phyloP scores from a whole-genome alignment of 257 asterid genomes.

The Perilla frutescens region DNA sequence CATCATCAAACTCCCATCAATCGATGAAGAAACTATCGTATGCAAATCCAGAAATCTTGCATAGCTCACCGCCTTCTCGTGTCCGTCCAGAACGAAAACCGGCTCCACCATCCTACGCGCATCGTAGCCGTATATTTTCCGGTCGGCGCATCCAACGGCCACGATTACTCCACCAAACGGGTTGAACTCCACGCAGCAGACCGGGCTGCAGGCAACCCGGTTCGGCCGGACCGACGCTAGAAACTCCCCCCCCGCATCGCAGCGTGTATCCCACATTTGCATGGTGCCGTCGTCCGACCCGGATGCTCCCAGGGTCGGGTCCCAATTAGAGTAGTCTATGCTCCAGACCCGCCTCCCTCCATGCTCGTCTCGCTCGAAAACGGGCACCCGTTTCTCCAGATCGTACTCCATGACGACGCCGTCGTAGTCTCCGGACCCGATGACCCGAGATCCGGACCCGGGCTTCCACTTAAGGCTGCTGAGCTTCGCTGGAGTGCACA shows the following conservation, averaged over 20 bases:
- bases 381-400: slow-evolving; percentile 67
- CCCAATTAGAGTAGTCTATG: slow-evolving; percentile 66
- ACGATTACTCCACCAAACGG: slow-evolving; percentile 58
- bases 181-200: slow-evolving; percentile 81
- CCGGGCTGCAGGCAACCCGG: slow-evolving; percentile 52
- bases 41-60: slow-evolving; percentile 53
- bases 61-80: slow-evolving; percentile 70
- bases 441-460: slow-evolving; percentile 59
- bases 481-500: slow-evolving; percentile 86
- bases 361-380: slow-evolving; percentile 95
- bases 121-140: slow-evolving; percentile 69
- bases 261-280: slow-evolving; percentile 92
- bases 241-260: slow-evolving; percentile 43
- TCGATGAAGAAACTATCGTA: slow-evolving; percentile 64
- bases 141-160: slow-evolving; percentile 78
- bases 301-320: slow-evolving; percentile 78
- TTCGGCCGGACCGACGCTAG: slow-evolving; percentile 58
- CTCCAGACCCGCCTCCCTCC: slow-evolving; percentile 92
- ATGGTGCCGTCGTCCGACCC: slow-evolving; percentile 94
- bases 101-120: slow-evolving; percentile 58
- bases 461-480: slow-evolving; percentile 90
- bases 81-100: slow-evolving; percentile 62
- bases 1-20: slow-evolving; percentile 78
- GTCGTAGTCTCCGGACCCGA: slow-evolving; percentile 90
- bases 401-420: slow-evolving; percentile 91